phyloP scores from a whole-genome alignment of 768 basidiomycete species.

The Trametes cinnabarina region DNA sequence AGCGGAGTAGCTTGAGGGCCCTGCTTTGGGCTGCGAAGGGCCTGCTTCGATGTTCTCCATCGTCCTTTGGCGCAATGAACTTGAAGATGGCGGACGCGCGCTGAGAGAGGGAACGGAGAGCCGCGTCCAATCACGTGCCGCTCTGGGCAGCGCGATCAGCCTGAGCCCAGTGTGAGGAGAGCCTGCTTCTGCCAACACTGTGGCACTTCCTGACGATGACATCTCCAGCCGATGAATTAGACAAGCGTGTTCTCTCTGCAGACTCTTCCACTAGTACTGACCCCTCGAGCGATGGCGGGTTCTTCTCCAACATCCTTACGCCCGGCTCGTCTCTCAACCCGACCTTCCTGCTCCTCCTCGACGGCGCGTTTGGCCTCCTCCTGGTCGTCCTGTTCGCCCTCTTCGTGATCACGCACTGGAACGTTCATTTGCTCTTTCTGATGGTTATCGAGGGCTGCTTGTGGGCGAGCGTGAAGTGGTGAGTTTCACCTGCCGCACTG shows the following conservation, averaged over 20 bases:
- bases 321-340: slow-evolving; percentile 80
- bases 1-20: neutral
- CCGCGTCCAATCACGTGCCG: slow-evolving; percentile 13
- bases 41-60: slow-evolving; percentile 12
- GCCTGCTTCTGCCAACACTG: too few relatives aligned
- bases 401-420: slow-evolving; percentile 61
- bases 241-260: neutral
- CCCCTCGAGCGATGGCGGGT: slow-evolving; percentile 14
- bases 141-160: neutral
- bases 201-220: too few relatives aligned
- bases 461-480: slow-evolving; percentile 86
- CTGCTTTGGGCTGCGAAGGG: neutral
- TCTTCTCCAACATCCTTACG: slow-evolving; percentile 58
- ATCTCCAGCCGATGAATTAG: neutral
- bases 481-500: slow-evolving; percentile 20
- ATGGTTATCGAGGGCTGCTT: slow-evolving; percentile 64
- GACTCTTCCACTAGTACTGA: too few relatives aligned
- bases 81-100: neutral
- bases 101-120: neutral
- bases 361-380: slow-evolving; percentile 57
- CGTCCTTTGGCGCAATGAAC: neutral
- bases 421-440: slow-evolving; percentile 63
- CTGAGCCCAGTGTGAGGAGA: too few relatives aligned
- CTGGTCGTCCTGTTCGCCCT: slow-evolving; percentile 57
- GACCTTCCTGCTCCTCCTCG: slow-evolving; percentile 60